Evolutionary conservation across 768 basidiomycete species (phyloP).

Genomic region (Neoboletus brunneissimus): DNA sequence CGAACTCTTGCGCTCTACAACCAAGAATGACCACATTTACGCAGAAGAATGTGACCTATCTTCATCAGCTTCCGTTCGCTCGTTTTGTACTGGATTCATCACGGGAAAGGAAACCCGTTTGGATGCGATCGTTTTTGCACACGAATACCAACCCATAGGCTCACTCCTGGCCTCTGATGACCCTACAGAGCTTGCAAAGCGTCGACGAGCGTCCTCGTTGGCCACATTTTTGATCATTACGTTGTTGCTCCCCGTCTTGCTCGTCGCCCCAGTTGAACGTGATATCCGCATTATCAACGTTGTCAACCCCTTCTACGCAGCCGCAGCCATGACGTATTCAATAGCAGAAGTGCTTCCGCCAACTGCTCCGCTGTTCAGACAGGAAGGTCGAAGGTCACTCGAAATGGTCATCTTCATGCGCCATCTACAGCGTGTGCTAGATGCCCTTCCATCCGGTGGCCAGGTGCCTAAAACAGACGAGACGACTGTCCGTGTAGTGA

Average conservation of each 20-base stretch:
- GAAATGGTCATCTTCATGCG: slow-evolving; percentile 62
- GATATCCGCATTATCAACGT: slow-evolving; percentile 88
- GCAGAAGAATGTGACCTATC: slow-evolving; percentile 76
- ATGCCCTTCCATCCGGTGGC: slow-evolving; percentile 68
- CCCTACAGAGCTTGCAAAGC: slow-evolving; percentile 31
- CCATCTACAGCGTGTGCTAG: slow-evolving; percentile 81
- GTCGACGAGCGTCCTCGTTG: slow-evolving; percentile 50
- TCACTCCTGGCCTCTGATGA: slow-evolving; percentile 36
- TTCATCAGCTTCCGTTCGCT: slow-evolving; percentile 62
- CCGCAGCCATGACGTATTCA: slow-evolving; percentile 53
- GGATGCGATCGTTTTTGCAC: slow-evolving; percentile 77
- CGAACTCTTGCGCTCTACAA: slow-evolving; percentile 61
- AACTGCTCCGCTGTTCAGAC: slow-evolving; percentile 39
- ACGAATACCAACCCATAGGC: slow-evolving; percentile 71
- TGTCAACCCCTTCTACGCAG: slow-evolving; percentile 88
- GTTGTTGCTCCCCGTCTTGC: slow-evolving; percentile 71
- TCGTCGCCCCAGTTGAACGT: slow-evolving; percentile 82
- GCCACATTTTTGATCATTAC: slow-evolving; percentile 80
- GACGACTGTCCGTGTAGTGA: slow-evolving; percentile 36
- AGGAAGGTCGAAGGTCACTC: slow-evolving; percentile 64
- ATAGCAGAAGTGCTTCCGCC: slow-evolving; percentile 27
- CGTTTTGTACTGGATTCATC: slow-evolving; percentile 68
- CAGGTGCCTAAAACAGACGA: slow-evolving; percentile 44
- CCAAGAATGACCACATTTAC: slow-evolving; percentile 73
- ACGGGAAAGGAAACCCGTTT: slow-evolving; percentile 62